Base-by-base conservation (phyloP, 1,139 yeast species). In the Entelexis sorbosivorans region DNA sequence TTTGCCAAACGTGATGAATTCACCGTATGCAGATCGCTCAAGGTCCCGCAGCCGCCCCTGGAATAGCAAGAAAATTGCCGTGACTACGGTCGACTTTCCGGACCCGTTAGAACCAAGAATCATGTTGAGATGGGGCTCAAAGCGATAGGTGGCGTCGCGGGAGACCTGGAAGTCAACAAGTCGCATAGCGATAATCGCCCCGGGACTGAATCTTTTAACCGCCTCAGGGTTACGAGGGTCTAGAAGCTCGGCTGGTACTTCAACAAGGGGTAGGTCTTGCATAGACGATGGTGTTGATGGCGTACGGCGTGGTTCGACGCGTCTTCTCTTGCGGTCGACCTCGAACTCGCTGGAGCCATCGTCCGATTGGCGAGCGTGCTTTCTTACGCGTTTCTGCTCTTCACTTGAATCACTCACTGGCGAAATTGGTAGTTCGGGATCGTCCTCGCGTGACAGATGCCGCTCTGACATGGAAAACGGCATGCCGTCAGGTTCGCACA, bases 31-130 rank as follows among this genome's bases (percentile, higher is more conserved):
- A 2, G 38, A 24, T 49, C 96, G 77, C 56, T 89, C 77, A 44
- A 81, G 71, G 34, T 81, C 86, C 7, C 89, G 77, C 55, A 47
- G 28, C 5, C 76, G 78, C 2, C 97, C 97, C 1, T 83, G 93
- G 16, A 93, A 70, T 0, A 96, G 96, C 38, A 93, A 71, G 65
- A 96, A 91, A 1, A 91, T 79, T 0, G 97, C 97, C 54, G 96
- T 87, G 7, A 91, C 95, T 60, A 91, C 77, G 0, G 98, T 87
- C 47, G 93, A 81, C 64, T 93, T 93, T 7, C 99, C 99, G 0
- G 96, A 80, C 38, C 99, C 99, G 64, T 93, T 93, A 7, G 98
- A 97, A 0, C 97, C 98, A 51, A 91, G 84, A 53, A 93, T 84
- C 86, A 93, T 79, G 64, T 93, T 93, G 63, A 93, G 72, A 2